Evolutionary conservation across 306 rosid genomes (phyloP), one percentile per base, ranked within the genome.

Genomic region (Pterocarpus santalinus): DNA sequence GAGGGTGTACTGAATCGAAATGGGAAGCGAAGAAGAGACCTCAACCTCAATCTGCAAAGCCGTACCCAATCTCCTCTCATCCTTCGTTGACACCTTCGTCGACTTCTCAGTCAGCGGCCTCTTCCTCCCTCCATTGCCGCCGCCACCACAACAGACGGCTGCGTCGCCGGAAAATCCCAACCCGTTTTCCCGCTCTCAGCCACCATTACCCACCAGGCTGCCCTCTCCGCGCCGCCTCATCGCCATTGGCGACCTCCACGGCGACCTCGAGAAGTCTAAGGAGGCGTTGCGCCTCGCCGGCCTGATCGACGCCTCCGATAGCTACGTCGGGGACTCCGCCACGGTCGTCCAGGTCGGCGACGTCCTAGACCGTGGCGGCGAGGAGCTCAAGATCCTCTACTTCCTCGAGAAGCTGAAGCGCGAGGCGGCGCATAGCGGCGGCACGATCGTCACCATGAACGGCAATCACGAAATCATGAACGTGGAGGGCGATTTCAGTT

Each of bases 401-500:
- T 84, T 87, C 51, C 89, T 95, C 30, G 99, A 95, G 88, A 91
- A 91, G 72, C 73, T 95, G 32, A 86, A 79, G 72, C 96, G 98
- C 32, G 92, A 95, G 75, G 98, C 98, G 0, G 90, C 81, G 1
- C 74, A 75, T 34, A 58, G 58, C 36, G 98, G 99, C 44, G 98
- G 99, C 2, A 32, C 16, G 16, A 51, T 95, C 8, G 82, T 95
- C 34, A 90, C 96, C 43, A 95, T 95, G 99, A 86, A 95, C 81
- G 98, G 99, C 1, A 95, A 95, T 82, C 99, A 95, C 82, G 99
- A 95, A 86, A 95, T 95, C 73, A 90, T 95, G 99, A 95, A 95
- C 81, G 86, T 90, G 5, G 96, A 89, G 13, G 94, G 96, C 9
- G 94, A 95, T 90, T 95, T 93, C 73, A 80, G 94, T 22, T 93